Evolutionary conservation across 2,329 filamentous ascomycete genomes (phyloP).

Genomic region (Rutstroemia sp.): DNA sequence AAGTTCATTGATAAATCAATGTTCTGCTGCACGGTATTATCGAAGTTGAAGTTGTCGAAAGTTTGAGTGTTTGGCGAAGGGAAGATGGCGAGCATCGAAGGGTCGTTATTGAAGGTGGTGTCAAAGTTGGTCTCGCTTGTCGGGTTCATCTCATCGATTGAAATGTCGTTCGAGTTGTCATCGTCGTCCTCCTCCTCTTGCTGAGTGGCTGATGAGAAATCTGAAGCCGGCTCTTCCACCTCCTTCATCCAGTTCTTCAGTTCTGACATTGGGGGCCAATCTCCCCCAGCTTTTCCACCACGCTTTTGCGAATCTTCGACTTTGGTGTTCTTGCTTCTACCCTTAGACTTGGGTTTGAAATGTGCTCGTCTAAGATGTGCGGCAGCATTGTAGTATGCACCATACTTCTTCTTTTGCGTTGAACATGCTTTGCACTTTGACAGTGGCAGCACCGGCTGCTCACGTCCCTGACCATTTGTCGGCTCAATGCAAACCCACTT

Average conservation of each 20-base stretch:
- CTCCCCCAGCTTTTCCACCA: slow-evolving; percentile 46
- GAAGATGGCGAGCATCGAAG: slow-evolving; percentile 13
- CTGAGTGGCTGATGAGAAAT: slow-evolving; percentile 21
- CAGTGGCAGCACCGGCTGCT: slow-evolving; percentile 55
- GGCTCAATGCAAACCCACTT: slow-evolving; percentile 55
- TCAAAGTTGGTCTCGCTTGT: slow-evolving; percentile 16
- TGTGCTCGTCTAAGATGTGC: slow-evolving; percentile 84
- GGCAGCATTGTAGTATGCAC: slow-evolving; percentile 90
- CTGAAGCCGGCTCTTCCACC: slow-evolving; percentile 34
- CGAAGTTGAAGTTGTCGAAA: slow-evolving; percentile 14
- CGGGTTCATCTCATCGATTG: slow-evolving; percentile 18
- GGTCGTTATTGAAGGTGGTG: background rate
- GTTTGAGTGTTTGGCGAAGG: slow-evolving; percentile 10
- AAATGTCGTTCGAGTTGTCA: slow-evolving; percentile 30
- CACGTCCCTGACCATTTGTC: slow-evolving; percentile 39
- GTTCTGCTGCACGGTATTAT: slow-evolving; percentile 15
- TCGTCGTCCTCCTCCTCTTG: slow-evolving; percentile 32
- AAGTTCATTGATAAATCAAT: slow-evolving; percentile 22
- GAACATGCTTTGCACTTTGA: slow-evolving; percentile 61
- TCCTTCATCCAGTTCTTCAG: slow-evolving; percentile 55
- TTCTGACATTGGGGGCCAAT: slow-evolving; percentile 49
- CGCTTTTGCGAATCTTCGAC: slow-evolving; percentile 37
- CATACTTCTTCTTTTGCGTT: slow-evolving; percentile 76
- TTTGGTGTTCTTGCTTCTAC: slow-evolving; percentile 33
- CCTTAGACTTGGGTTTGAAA: slow-evolving; percentile 61